Conservation (phyloP, 2,329 filamentous ascomycete species). For the Cladophialophora bantiana region DNA sequence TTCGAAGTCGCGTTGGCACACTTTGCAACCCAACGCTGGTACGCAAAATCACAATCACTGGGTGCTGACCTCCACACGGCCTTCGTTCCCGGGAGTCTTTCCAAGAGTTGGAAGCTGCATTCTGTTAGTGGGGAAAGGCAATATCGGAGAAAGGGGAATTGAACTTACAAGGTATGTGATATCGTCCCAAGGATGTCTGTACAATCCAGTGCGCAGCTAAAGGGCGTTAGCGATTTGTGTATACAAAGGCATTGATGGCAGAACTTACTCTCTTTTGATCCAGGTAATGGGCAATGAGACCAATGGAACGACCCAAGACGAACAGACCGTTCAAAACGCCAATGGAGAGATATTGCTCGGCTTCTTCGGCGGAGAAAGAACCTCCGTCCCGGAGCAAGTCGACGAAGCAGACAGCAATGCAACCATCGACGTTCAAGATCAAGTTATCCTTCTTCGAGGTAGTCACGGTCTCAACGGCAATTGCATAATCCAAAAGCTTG, state of each 20-base stretch:
- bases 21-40: conserved; percentile 2
- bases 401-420: conserved; percentile 89
- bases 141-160: neutral
- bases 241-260: neutral
- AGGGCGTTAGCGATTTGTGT: conserved; percentile 11
- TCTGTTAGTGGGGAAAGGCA: neutral
- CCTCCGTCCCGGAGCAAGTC: conserved; percentile 97
- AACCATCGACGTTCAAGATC: conserved; percentile 85
- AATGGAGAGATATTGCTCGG: conserved; percentile 98
- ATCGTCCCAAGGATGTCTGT: conserved; percentile 99
- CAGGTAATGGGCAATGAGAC: conserved; percentile 99
- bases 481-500: conserved; percentile 98
- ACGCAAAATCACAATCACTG: conserved; percentile 3
- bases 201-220: conserved; percentile 86
- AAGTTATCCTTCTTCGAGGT: conserved; percentile 99
- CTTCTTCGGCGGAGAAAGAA: conserved; percentile 94
- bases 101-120: conserved; percentile 77
- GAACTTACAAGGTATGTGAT: conserved; percentile 72
- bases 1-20: conserved; percentile 2
- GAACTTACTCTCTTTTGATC: conserved; percentile 84
- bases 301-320: conserved; percentile 94
- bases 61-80: conserved; percentile 79
- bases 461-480: conserved; percentile 96
- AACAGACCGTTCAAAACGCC: conserved; percentile 99
- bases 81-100: conserved; percentile 76